Conservation (phyloP, 345 rosid genomes). For the Clausena lansium region DNA sequence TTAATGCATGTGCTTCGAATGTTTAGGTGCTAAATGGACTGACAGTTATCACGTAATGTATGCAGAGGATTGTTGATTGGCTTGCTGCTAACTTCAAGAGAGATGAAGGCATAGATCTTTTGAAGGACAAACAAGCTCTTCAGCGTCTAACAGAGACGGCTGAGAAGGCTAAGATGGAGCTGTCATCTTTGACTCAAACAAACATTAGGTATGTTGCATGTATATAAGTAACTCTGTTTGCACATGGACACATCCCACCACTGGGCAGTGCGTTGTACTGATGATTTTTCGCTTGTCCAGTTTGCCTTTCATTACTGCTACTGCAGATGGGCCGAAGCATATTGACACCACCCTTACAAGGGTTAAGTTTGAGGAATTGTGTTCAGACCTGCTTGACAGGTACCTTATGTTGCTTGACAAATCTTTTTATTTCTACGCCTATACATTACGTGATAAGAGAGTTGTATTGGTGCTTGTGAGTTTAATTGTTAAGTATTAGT, state of each 20-base stretch:
- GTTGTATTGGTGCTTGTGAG: too few species aligned
- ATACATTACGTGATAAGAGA: background rate
- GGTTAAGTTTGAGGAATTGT: conserved; percentile 88
- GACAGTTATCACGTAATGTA: background rate
- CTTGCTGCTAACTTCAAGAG: conserved; percentile 73
- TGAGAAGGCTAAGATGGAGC: conserved; percentile 97
- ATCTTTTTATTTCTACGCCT: background rate
- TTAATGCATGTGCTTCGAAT: background rate
- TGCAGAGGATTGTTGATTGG: conserved; percentile 97
- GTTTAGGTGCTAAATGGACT: background rate
- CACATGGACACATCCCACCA: background rate
- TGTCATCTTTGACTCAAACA: conserved; percentile 85
- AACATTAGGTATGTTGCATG: conserved; percentile 58
- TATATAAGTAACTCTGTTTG: background rate
- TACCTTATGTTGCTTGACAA: conserved; percentile 15
- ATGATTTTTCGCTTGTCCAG: conserved; percentile 30
- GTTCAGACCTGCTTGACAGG: conserved; percentile 92
- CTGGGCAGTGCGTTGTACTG: background rate
- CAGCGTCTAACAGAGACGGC: conserved; percentile 94
- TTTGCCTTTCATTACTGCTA: conserved; percentile 97
- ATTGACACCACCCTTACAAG: conserved; percentile 91
- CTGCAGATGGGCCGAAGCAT: conserved; percentile 98
- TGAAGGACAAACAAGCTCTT: conserved; percentile 98
- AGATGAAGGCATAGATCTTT: conserved; percentile 91
- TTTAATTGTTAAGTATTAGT: background rate